Conservation (phyloP, 2,329 filamentous ascomycete species). For the Penicillium polonicum region DNA sequence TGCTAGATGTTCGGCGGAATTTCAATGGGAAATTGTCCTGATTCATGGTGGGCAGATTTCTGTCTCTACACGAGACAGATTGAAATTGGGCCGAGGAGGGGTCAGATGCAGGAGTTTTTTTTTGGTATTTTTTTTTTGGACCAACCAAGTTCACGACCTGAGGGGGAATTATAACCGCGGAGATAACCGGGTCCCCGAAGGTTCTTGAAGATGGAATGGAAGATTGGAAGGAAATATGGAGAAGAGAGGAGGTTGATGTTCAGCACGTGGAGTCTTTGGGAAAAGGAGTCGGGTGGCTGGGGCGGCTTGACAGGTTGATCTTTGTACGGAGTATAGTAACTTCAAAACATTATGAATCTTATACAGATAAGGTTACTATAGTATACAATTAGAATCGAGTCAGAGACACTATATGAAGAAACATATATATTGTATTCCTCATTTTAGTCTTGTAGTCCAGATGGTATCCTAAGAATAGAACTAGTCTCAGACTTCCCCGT, state of each 20-base stretch:
- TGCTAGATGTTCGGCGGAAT: slow-evolving; percentile 43
- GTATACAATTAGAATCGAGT: neutral
- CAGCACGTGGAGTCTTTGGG: slow-evolving; percentile 9
- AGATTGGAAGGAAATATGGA: slow-evolving; percentile 2
- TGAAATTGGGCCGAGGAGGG: slow-evolving; percentile 30
- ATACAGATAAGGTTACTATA: neutral
- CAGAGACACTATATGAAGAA: neutral
- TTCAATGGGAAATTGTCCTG: slow-evolving; percentile 40
- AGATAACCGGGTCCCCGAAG: slow-evolving; percentile 9
- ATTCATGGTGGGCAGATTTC: slow-evolving; percentile 35
- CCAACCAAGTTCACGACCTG: slow-evolving; percentile 6
- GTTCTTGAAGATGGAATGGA: neutral
- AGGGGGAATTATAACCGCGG: slow-evolving; percentile 1
- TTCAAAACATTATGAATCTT: no score
- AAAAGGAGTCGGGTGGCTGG: slow-evolving; percentile 14
- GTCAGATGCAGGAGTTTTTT: slow-evolving; percentile 21
- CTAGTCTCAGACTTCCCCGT: neutral
- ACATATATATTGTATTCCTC: neutral
- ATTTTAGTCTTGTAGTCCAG: neutral
- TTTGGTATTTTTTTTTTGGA: neutral
- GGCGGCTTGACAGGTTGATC: slow-evolving; percentile 3
- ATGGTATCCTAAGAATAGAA: slow-evolving; percentile 1
- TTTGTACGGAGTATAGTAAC: no score
- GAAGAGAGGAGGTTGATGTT: slow-evolving; percentile 7
- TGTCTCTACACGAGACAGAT: slow-evolving; percentile 27